phyloP scores from a whole-genome alignment of 768 basidiomycete genomes.

The Tylopilus sp. region DNA sequence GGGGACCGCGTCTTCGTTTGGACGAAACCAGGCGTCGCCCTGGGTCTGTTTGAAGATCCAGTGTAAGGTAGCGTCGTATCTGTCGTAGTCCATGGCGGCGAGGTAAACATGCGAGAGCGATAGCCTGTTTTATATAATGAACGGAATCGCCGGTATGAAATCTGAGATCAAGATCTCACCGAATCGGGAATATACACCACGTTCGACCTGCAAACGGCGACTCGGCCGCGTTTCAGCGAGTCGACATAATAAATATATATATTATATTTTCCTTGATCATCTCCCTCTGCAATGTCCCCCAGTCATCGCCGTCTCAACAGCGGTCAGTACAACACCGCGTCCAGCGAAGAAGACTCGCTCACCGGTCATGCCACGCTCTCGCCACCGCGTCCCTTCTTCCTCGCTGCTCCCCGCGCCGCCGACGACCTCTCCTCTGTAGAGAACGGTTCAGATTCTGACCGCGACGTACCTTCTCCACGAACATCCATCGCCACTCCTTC shows the following conservation, averaged over 20 bases:
- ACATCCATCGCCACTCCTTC: constrained; percentile 12
- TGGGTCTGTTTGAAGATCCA: constrained; percentile 33
- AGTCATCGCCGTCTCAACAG: constrained; percentile 12
- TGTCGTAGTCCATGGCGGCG: constrained; percentile 32
- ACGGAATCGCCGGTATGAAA: neutral
- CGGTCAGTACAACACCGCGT: constrained; percentile 12
- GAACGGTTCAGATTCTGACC: constrained; percentile 30
- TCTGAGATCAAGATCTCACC: constrained; percentile 22
- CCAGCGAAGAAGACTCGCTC: constrained; percentile 29
- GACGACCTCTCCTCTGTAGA: constrained; percentile 27
- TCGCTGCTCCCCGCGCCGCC: constrained; percentile 18
- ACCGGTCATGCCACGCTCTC: constrained; percentile 17
- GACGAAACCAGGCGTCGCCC: constrained; percentile 54
- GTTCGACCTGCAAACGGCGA: constrained; percentile 8
- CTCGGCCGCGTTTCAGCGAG: constrained; percentile 4
- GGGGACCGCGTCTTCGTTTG: constrained; percentile 44
- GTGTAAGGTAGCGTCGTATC: constrained; percentile 31
- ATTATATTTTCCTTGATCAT: neutral
- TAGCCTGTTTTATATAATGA: constrained; percentile 5
- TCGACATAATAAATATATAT: neutral
- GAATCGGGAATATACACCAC: constrained; percentile 1
- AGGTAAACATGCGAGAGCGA: neutral
- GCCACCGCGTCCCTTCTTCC: constrained; percentile 39
- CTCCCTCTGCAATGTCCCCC: constrained; percentile 10
- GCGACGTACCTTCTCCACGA: constrained; percentile 20